Conservation (phyloP, 257 asterid species). For the Phtheirospermum japonicum region DNA sequence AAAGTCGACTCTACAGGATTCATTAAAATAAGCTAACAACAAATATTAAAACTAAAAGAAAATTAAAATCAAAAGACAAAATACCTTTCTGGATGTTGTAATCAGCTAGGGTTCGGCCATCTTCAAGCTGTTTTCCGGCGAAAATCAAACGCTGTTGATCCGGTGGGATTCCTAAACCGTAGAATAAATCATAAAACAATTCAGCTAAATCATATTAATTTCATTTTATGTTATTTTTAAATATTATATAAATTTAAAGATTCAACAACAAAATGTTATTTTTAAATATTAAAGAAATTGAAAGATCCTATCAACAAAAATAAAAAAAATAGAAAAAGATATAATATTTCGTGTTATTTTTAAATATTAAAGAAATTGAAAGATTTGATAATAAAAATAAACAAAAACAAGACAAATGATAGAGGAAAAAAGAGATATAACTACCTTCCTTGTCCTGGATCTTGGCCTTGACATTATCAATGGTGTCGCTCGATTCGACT, state of each 20-base stretch:
- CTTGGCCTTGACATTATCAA: slow-evolving; percentile 72
- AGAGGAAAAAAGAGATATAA: too few relatives aligned
- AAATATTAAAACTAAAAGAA: neutral
- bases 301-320: too few relatives aligned
- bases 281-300: too few relatives aligned
- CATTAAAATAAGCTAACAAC: slow-evolving; percentile 6
- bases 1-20: slow-evolving; percentile 52
- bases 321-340: too few relatives aligned
- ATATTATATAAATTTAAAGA: too few relatives aligned
- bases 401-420: too few relatives aligned
- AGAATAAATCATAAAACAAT: too few relatives aligned
- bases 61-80: neutral
- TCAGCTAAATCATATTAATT: neutral
- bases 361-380: too few relatives aligned
- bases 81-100: slow-evolving; percentile 58
- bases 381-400: too few relatives aligned
- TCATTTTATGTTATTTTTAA: too few relatives aligned
- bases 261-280: too few relatives aligned
- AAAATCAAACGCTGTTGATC: slow-evolving; percentile 77
- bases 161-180: slow-evolving; percentile 51
- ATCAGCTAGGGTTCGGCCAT: slow-evolving; percentile 72
- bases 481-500: slow-evolving; percentile 70
- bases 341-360: too few relatives aligned
- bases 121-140: slow-evolving; percentile 80
- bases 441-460: slow-evolving; percentile 83